Evolutionary conservation across 495 filamentous ascomycete species (phyloP).

Genomic region (Penicillium psychrofluorescens): DNA sequence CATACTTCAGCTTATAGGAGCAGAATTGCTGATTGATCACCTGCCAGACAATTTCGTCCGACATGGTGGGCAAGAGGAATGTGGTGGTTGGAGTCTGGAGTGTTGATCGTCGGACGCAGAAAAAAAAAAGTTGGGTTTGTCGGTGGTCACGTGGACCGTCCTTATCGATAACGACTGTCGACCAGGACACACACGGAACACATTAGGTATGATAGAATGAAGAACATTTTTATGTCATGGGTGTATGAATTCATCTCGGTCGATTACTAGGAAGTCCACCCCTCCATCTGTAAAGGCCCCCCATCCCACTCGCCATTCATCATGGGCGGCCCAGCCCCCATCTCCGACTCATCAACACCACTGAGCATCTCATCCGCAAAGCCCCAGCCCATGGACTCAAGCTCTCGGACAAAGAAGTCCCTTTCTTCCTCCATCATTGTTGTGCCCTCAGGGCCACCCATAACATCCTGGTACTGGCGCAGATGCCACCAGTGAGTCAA

Average conservation of each 20-base stretch:
- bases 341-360: slow-evolving; percentile 38
- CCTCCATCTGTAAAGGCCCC: slow-evolving; percentile 36
- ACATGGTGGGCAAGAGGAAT: slow-evolving; percentile 30
- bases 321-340: slow-evolving; percentile 21
- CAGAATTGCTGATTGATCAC: slow-evolving; percentile 95
- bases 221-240: not conserved
- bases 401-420: slow-evolving; percentile 84
- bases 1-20: slow-evolving; percentile 90
- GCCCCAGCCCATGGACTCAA: slow-evolving; percentile 73
- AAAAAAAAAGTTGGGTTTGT: slow-evolving; percentile 31
- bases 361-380: slow-evolving; percentile 28
- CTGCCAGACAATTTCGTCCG: slow-evolving; percentile 97
- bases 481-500: slow-evolving; percentile 92
- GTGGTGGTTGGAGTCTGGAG: slow-evolving; percentile 8
- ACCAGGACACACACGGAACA: too few species aligned
- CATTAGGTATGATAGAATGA: not conserved
- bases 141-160: slow-evolving; percentile 20
- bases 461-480: slow-evolving; percentile 67
- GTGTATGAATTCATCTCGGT: not conserved
- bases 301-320: slow-evolving; percentile 43
- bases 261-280: slow-evolving; percentile 17
- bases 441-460: slow-evolving; percentile 58
- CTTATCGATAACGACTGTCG: too few species aligned
- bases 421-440: slow-evolving; percentile 65
- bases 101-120: slow-evolving; percentile 13